phyloP scores from a whole-genome alignment of 768 basidiomycete species.

The Rhodosporidiobolus odoratus region DNA sequence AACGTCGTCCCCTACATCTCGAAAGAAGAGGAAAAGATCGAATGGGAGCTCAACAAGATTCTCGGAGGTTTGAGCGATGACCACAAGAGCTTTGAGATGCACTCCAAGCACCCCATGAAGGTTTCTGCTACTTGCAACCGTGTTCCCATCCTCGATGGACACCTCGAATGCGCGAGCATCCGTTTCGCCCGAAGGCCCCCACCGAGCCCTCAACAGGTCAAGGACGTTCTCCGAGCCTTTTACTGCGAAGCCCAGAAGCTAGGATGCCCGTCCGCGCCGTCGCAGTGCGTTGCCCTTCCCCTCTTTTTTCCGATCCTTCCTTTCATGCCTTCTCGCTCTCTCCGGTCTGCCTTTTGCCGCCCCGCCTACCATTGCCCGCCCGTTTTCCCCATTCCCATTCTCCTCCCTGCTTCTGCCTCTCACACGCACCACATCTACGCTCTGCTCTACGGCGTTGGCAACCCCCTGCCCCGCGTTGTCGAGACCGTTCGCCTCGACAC shows the following conservation, averaged over 20 bases:
- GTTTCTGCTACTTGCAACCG: slow-evolving; percentile 91
- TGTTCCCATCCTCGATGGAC: slow-evolving; percentile 92
- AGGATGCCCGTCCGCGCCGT: slow-evolving; percentile 77
- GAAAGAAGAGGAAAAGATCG: slow-evolving; percentile 91
- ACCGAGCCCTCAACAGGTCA: slow-evolving; percentile 79
- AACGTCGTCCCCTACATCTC: slow-evolving; percentile 91
- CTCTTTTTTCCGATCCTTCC: slow-evolving; percentile 72
- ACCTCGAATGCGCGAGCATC: slow-evolving; percentile 83
- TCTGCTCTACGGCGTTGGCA: too few relatives aligned
- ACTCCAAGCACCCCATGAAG: slow-evolving; percentile 68
- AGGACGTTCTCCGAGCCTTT: slow-evolving; percentile 68
- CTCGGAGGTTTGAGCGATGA: slow-evolving; percentile 69
- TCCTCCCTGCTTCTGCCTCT: too few relatives aligned
- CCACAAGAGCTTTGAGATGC: slow-evolving; percentile 72
- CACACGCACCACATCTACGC: too few relatives aligned
- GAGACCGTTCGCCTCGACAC: too few relatives aligned
- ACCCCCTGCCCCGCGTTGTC: too few relatives aligned
- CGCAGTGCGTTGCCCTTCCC: slow-evolving; percentile 84
- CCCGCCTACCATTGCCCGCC: too few relatives aligned
- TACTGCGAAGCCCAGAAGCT: slow-evolving; percentile 69
- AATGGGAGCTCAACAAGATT: slow-evolving; percentile 98
- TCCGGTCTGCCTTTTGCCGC: slow-evolving; percentile 57
- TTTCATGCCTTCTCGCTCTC: slow-evolving; percentile 44
- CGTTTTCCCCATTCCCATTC: too few relatives aligned
- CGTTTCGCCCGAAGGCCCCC: slow-evolving; percentile 73